Conservation (phyloP, 805 yeast species). For the Saccharomycopsis synnaedendra region DNA sequence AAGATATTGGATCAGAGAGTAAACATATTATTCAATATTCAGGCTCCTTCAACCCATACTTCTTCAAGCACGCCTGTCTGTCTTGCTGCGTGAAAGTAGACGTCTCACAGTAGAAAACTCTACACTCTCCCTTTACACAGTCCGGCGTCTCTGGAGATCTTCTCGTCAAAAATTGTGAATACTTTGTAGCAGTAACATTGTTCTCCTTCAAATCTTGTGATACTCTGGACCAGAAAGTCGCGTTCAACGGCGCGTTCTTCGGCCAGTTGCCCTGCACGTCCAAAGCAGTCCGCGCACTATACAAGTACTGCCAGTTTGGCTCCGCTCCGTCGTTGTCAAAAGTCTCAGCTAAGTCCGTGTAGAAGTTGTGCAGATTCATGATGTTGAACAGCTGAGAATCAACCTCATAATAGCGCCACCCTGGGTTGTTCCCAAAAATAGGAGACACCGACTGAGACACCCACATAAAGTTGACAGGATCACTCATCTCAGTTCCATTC, state of each 20-base stretch:
- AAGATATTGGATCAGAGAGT: too few species aligned
- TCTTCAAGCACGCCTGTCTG: too few species aligned
- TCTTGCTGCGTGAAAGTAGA: conserved; percentile 27
- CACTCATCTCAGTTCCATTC: conserved; percentile 30
- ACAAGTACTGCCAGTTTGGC: conserved; percentile 52
- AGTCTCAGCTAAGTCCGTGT: conserved; percentile 48
- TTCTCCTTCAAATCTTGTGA: conserved; percentile 33
- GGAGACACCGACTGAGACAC: conserved; percentile 60
- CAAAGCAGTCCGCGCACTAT: conserved; percentile 51
- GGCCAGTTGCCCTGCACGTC: conserved; percentile 48
- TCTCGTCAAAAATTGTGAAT: conserved; percentile 39
- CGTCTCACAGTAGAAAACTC: conserved; percentile 30
- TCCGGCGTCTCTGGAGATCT: conserved; percentile 42
- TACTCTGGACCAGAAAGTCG: conserved; percentile 54
- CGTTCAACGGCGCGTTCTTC: conserved; percentile 44
- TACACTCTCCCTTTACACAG: conserved; percentile 30
- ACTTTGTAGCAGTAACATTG: conserved; percentile 35
- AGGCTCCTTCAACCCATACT: too few species aligned
- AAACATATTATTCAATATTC: too few species aligned
- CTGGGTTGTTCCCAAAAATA: conserved; percentile 46
- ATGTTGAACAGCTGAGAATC: conserved; percentile 49
- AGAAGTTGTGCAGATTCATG: conserved; percentile 48
- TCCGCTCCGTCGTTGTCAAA: conserved; percentile 41
- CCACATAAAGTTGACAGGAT: conserved; percentile 47
- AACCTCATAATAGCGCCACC: conserved; percentile 63